Conservation (phyloP, 2,329 filamentous ascomycete genomes). For the Colletotrichum nymphaeae region DNA sequence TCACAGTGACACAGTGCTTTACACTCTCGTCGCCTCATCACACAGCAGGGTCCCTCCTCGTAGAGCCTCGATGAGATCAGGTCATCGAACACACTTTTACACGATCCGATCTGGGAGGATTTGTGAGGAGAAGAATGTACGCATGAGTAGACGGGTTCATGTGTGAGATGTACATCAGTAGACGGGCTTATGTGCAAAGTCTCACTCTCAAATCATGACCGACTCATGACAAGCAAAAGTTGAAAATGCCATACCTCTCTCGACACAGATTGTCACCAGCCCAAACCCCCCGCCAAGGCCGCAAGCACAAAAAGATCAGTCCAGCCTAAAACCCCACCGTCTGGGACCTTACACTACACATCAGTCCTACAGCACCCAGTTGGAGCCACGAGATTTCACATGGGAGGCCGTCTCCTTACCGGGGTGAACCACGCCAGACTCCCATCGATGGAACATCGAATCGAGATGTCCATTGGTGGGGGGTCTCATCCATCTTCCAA, state of each 20-base stretch:
- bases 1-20: background rate
- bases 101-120: background rate
- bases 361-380: no score
- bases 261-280: no score
- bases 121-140: no score
- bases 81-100: background rate
- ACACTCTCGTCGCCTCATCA: background rate
- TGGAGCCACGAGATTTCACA: no score
- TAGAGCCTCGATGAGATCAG: background rate
- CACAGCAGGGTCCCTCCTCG: conserved; percentile 3
- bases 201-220: background rate
- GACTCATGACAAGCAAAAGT: background rate
- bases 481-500: background rate
- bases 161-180: background rate
- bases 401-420: background rate
- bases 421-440: conserved; percentile 10
- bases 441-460: conserved; percentile 2
- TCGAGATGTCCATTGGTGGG: conserved; percentile 10
- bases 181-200: background rate
- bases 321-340: background rate
- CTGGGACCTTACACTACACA: background rate
- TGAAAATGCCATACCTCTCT: conserved; percentile 4
- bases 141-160: background rate
- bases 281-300: background rate
- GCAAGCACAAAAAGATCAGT: background rate